Evolutionary conservation across 2,329 filamentous ascomycete genomes (phyloP), one percentile per base, ranked within the genome.

Genomic region (Calonectria crousiana): DNA sequence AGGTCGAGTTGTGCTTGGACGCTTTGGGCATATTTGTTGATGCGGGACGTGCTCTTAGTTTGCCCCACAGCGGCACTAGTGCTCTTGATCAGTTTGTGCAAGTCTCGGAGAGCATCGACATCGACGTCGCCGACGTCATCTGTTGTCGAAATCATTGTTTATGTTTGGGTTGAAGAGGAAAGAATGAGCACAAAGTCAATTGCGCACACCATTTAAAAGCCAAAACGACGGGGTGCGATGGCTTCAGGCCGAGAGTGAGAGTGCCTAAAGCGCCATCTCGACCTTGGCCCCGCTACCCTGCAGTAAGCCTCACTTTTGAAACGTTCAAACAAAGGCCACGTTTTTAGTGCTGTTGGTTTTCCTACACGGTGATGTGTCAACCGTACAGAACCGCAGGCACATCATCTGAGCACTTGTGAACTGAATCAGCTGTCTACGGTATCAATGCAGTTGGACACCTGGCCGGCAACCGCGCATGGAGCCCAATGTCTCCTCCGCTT

Each of bases 231-330:
- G 1, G 56, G 34, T 60, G 10, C 36, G 36, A 62, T 62, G 23
- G 34, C 56, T 62, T 62, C 56, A 62, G 56, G 56, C 56, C 32
- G 56, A 36, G 23, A 62, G 56, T 41, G 34, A 36, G 36, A 18
- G 56, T 28, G 56, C 56, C 56, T 62, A 62, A 62, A 62, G 26
- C 56, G 18, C 56, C 56, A 41, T 28, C 34, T 26, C 13, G 38
- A 62, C 56, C 20, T 28, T 9, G n/a, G 56, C 56, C 56, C 56
- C 56, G 56, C 56, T 62, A 62, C 38, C 34, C n/a, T 62, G 56
- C 56, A 62, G 56, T 36, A 62, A 34, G 56, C 56, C 56, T 62
- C 56, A 62, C 56, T 62, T 62, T 62, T 62, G 56, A 62, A 38
- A 26, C 56, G 56, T 23, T 41, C 34, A 62, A 26, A 62, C 34